A percentile compares a stretch with the other conserved stretches of the same genome.
Evolutionary conservation across 768 basidiomycete species (phyloP).

Genomic region (Amanita exitialis): DNA sequence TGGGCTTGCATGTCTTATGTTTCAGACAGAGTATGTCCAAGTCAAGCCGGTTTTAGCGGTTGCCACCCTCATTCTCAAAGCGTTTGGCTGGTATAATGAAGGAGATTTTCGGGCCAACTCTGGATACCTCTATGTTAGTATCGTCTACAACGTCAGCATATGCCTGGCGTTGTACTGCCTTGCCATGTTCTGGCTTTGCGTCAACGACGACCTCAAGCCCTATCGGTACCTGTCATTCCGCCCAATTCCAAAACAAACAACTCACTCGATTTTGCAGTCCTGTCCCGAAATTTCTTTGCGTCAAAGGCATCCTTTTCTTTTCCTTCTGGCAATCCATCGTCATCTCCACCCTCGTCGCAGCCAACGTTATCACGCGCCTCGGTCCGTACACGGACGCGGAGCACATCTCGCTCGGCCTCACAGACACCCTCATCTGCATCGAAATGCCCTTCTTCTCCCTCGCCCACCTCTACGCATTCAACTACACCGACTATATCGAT

Average conservation of each 20-base stretch:
- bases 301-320: constrained; percentile 97
- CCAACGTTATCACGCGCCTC: constrained; percentile 62
- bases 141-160: constrained; percentile 79
- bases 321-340: constrained; percentile 94
- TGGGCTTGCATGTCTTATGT: constrained; percentile 1
- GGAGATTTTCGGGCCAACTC: constrained; percentile 78
- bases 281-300: constrained; percentile 95
- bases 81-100: constrained; percentile 79
- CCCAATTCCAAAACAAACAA: background rate
- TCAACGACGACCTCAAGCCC: constrained; percentile 80
- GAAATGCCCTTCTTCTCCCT: constrained; percentile 98
- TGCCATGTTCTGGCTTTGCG: constrained; percentile 95
- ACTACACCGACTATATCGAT: constrained; percentile 78
- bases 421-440: constrained; percentile 85
- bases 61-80: constrained; percentile 80
- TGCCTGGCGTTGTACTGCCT: constrained; percentile 80
- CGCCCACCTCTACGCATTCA: constrained; percentile 93
- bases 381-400: constrained; percentile 84
- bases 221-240: constrained; percentile 48
- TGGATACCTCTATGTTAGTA: constrained; percentile 85
- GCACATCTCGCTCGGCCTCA: constrained; percentile 84
- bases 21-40: constrained; percentile 82
- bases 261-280: constrained; percentile 37
- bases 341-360: constrained; percentile 83
- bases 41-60: constrained; percentile 86